Percentiles rank a stretch among this genome's conserved stretches.
These are phyloP conservation scores for Phytophthora hibernalis DNA, from an alignment of 352 stramenopile genomes.

Conservation along the genomic window DNA sequence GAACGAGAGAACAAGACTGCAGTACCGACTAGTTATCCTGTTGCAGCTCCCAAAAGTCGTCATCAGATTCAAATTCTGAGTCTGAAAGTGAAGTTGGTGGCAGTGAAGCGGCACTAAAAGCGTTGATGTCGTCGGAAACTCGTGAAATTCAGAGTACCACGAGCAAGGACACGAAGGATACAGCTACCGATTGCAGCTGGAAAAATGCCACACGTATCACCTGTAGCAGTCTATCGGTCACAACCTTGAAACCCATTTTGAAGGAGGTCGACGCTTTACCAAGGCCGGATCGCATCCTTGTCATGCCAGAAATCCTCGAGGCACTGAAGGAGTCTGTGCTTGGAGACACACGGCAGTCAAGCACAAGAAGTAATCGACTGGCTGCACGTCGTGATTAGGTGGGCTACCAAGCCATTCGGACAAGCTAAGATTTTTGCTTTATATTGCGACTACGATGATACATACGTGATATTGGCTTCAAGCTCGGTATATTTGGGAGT, in stretches of 20 bases:
- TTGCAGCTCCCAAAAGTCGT: not conserved
- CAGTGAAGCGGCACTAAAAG: slow-evolving; percentile 15
- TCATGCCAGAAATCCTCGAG: not conserved
- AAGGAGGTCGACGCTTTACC: not conserved
- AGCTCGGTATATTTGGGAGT: not conserved
- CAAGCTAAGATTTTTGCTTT: slow-evolving; percentile 1
- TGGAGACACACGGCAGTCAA: not conserved
- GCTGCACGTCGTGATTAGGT: not conserved
- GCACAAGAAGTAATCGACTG: not conserved
- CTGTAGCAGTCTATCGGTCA: not conserved
- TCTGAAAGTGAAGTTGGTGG: not conserved
- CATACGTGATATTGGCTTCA: not conserved
- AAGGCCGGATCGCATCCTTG: not conserved
- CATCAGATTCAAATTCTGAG: not conserved
- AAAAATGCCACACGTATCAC: not conserved
- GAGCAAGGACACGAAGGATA: not conserved
- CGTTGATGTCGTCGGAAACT: not conserved
- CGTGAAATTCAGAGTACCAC: not conserved
- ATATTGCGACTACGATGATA: slow-evolving; percentile 3
- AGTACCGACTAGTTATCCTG: not conserved
- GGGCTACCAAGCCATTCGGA: not conserved
- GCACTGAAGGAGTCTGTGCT: not conserved
- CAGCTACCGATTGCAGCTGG: not conserved
- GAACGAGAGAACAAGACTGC: not conserved
- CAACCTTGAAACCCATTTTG: not conserved